These are phyloP conservation scores for Draba incana DNA, from an alignment of 345 rosid species.

Conservation along the genomic window DNA sequence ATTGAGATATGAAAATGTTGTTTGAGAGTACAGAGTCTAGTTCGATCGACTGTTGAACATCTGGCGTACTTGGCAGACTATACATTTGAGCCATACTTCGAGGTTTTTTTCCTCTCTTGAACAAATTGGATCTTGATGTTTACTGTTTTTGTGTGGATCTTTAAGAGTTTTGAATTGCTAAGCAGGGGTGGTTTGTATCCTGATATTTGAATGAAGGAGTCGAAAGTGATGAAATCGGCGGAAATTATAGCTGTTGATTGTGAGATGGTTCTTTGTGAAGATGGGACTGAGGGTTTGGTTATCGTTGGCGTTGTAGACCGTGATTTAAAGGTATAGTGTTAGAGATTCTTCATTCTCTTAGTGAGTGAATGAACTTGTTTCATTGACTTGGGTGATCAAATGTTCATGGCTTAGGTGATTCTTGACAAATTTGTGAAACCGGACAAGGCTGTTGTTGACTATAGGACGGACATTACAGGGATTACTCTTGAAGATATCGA, in stretches of 20 bases:
- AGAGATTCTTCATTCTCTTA: too few species aligned
- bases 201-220: slow-evolving; percentile 45
- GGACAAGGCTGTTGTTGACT: too few species aligned
- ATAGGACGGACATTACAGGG: too few species aligned
- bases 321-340: too few species aligned
- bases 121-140: neutral
- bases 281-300: too few species aligned
- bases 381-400: too few species aligned
- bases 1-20: slow-evolving; percentile 32
- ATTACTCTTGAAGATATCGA: slow-evolving; percentile 57
- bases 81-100: slow-evolving; percentile 50
- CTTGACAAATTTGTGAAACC: too few species aligned
- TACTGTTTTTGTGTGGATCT: neutral
- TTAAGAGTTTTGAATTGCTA: neutral
- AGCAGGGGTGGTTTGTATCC: slow-evolving; percentile 71
- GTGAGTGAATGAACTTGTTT: too few species aligned
- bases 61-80: slow-evolving; percentile 54
- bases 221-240: slow-evolving; percentile 45
- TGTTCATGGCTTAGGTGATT: too few species aligned
- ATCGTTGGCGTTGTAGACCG: too few species aligned
- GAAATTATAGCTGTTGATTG: slow-evolving; percentile 66
- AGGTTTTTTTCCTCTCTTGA: slow-evolving; percentile 53
- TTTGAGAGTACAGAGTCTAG: slow-evolving; percentile 72
- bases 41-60: slow-evolving; percentile 69
- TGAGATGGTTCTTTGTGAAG: too few species aligned